These are phyloP conservation scores for Erodium moschatum DNA, from an alignment of 441 rosid genomes.

Conservation along the genomic window DNA sequence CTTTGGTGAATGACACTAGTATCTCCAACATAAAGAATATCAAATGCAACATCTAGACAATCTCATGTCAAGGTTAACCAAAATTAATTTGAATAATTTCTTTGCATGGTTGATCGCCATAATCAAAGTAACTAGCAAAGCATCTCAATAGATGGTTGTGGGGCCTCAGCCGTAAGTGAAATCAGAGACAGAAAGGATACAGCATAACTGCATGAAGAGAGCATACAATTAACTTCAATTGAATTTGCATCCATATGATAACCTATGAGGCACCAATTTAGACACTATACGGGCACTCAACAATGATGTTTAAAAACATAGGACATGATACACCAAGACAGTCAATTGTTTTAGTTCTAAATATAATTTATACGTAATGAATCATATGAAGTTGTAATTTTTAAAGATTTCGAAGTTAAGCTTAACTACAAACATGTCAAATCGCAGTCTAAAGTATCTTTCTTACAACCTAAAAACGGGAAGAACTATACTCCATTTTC, in stretches of 20 bases:
- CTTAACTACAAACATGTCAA: background rate
- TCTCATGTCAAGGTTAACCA: constrained; percentile 42
- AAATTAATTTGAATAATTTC: constrained; percentile 13
- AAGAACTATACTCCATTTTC: background rate
- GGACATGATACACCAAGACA: background rate
- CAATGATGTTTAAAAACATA: too few relatives aligned
- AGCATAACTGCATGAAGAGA: constrained; percentile 68
- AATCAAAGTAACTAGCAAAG: constrained; percentile 16
- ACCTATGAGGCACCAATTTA: background rate
- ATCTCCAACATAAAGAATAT: constrained; percentile 86
- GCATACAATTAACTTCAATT: constrained; percentile 22
- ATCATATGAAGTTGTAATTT: background rate
- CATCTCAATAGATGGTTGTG: constrained; percentile 16
- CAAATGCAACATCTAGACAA: constrained; percentile 80
- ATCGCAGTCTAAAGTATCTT: background rate
- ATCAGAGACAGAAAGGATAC: constrained; percentile 56
- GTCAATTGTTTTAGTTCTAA: background rate
- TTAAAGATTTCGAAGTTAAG: background rate
- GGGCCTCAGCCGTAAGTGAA: constrained; percentile 13
- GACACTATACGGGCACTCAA: too few relatives aligned
- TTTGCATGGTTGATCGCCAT: constrained; percentile 10
- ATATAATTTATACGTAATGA: background rate
- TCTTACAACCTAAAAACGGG: background rate
- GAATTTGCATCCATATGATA: background rate
- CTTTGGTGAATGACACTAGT: constrained; percentile 93